A percentile compares a stretch with the other conserved stretches of the same genome.
Conservation (phyloP, 371 early-diverging fungal species). For the Batkoa obscura region DNA sequence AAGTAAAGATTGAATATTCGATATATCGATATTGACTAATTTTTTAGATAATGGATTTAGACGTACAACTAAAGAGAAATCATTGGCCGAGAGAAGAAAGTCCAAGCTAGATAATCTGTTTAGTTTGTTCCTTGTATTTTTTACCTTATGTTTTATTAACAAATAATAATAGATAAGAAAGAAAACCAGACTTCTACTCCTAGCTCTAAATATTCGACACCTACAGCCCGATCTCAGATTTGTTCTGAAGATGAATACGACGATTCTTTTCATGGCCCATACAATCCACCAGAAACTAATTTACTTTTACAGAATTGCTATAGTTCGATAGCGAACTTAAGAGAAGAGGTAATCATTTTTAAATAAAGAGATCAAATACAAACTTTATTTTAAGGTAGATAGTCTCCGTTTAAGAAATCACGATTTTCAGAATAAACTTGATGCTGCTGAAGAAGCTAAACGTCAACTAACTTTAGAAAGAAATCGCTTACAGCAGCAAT, state of each 20-base stretch:
- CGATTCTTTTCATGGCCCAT: background rate
- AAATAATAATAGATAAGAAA: background rate
- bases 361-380: background rate
- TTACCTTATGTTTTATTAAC: background rate
- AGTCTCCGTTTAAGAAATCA: background rate
- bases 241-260: background rate
- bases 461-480: background rate
- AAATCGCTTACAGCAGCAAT: background rate
- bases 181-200: background rate
- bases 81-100: background rate
- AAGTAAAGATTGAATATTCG: background rate
- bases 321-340: background rate
- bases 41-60: background rate
- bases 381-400: background rate
- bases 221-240: background rate
- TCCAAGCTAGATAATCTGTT: background rate
- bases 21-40: background rate
- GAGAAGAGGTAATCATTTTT: background rate
- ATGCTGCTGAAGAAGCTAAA: background rate
- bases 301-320: background rate
- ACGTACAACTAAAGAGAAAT: background rate
- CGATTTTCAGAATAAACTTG: background rate
- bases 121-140: background rate
- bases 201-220: background rate
- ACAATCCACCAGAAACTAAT: background rate